These are phyloP conservation scores for Hemileccinum impolitum DNA, from an alignment of 768 basidiomycete genomes.

Conservation along the genomic window DNA sequence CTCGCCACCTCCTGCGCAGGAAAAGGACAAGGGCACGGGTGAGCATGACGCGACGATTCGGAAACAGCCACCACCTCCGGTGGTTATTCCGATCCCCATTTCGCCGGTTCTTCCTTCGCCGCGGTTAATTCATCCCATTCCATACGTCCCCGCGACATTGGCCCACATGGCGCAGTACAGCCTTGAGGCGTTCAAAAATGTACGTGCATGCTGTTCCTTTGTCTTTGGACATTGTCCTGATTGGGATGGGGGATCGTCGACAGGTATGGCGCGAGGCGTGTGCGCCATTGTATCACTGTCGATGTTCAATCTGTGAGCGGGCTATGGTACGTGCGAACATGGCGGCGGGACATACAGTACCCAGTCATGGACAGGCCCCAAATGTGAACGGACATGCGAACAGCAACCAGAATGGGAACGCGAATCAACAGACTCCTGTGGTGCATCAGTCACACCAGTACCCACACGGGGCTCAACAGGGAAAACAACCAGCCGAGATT, in stretches of 20 bases:
- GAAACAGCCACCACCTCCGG: constrained; percentile 26
- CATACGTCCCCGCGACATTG: constrained; percentile 59
- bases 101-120: constrained; percentile 64
- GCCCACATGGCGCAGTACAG: constrained; percentile 55
- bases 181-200: constrained; percentile 53
- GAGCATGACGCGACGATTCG: constrained; percentile 6
- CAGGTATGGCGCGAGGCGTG: constrained; percentile 77
- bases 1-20: constrained; percentile 56
- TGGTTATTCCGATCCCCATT: constrained; percentile 39
- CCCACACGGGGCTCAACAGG: constrained; percentile 9
- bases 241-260: neutral
- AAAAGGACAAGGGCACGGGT: constrained; percentile 35
- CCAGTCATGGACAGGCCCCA: constrained; percentile 22
- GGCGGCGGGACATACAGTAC: constrained; percentile 35
- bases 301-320: constrained; percentile 71
- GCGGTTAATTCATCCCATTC: constrained; percentile 60
- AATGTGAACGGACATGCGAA: constrained; percentile 3
- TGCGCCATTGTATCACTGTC: constrained; percentile 66
- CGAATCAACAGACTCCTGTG: constrained; percentile 6
- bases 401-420: neutral
- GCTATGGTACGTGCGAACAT: constrained; percentile 53
- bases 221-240: constrained; percentile 2
- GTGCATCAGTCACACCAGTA: constrained; percentile 3
- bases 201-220: constrained; percentile 32
- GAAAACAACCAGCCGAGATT: constrained; percentile 19